Evolutionary conservation across 768 basidiomycete genomes (phyloP).

Genomic region (Suillus occidentalis): DNA sequence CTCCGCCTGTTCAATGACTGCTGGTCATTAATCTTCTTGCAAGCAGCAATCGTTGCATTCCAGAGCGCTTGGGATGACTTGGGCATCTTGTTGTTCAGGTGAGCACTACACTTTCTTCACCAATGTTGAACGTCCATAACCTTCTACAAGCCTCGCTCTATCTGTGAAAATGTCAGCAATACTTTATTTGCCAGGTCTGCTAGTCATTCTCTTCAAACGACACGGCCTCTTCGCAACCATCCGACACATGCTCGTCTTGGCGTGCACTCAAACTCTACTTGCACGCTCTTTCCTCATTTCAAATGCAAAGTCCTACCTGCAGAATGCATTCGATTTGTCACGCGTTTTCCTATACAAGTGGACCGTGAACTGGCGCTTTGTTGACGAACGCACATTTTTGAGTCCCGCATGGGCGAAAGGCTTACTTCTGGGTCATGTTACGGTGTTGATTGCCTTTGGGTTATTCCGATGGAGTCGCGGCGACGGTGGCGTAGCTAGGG

Average conservation of each 20-base stretch:
- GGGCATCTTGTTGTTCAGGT: conserved; percentile 77
- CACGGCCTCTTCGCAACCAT: conserved; percentile 55
- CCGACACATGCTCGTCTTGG: conserved; percentile 45
- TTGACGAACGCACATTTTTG: conserved; percentile 76
- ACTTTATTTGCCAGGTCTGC: conserved; percentile 85
- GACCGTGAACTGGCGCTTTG: conserved; percentile 97
- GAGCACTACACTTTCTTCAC: conserved; percentile 21
- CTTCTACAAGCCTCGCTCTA: conserved; percentile 46
- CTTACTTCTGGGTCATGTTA: conserved; percentile 67
- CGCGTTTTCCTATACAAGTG: conserved; percentile 92
- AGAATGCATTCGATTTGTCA: conserved; percentile 80
- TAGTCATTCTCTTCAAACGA: conserved; percentile 79
- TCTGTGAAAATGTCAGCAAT: conserved; percentile 96
- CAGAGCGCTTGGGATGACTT: conserved; percentile 58
- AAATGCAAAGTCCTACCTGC: conserved; percentile 64
- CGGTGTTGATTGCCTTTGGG: conserved; percentile 63
- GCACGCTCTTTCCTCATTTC: conserved; percentile 69
- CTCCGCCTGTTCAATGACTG: conserved; percentile 95
- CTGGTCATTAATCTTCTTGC: conserved; percentile 70
- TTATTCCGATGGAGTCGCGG: conserved; percentile 71
- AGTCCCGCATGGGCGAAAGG: conserved; percentile 57
- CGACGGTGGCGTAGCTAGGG: conserved; percentile 63
- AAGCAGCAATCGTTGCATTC: conserved; percentile 67
- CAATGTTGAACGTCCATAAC: neutral
- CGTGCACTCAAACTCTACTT: conserved; percentile 52